These are phyloP conservation scores for Brettanomyces sp. DNA, from an alignment of 805 yeast genomes.

Conservation along the genomic window DNA sequence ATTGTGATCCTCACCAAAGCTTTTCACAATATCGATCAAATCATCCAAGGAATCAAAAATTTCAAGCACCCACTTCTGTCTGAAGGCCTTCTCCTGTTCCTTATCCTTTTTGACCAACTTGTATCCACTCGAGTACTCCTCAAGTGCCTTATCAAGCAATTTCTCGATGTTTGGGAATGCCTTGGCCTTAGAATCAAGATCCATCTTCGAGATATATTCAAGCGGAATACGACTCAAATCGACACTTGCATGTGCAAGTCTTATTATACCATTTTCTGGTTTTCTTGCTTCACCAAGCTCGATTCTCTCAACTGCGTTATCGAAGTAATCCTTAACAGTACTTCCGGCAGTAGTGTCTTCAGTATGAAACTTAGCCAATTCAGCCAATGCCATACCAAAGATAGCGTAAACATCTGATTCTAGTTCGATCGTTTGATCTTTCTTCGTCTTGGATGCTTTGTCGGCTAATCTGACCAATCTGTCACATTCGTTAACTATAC, in stretches of 20 bases:
- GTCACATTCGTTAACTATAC: conserved; percentile 90
- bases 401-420: conserved; percentile 53
- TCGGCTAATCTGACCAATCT: conserved; percentile 47
- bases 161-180: conserved; percentile 28
- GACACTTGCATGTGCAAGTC: conserved; percentile 50
- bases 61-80: conserved; percentile 31
- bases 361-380: conserved; percentile 42
- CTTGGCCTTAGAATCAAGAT: conserved; percentile 26
- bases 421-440: background rate
- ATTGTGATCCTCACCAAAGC: conserved; percentile 50
- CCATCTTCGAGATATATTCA: conserved; percentile 44
- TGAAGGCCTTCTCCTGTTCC: conserved; percentile 11
- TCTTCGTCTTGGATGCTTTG: background rate
- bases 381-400: conserved; percentile 65
- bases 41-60: conserved; percentile 56
- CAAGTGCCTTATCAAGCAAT: conserved; percentile 37
- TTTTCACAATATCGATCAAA: conserved; percentile 54
- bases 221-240: conserved; percentile 50
- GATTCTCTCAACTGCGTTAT: conserved; percentile 65
- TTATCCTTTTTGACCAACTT: conserved; percentile 11
- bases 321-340: conserved; percentile 40
- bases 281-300: conserved; percentile 45
- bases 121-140: conserved; percentile 31
- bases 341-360: conserved; percentile 14
- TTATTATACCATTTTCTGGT: conserved; percentile 34